These are phyloP conservation scores for Physcomitrium patens DNA, from an alignment of 225 moss, liverwort and hornwort species.

Conservation along the genomic window DNA sequence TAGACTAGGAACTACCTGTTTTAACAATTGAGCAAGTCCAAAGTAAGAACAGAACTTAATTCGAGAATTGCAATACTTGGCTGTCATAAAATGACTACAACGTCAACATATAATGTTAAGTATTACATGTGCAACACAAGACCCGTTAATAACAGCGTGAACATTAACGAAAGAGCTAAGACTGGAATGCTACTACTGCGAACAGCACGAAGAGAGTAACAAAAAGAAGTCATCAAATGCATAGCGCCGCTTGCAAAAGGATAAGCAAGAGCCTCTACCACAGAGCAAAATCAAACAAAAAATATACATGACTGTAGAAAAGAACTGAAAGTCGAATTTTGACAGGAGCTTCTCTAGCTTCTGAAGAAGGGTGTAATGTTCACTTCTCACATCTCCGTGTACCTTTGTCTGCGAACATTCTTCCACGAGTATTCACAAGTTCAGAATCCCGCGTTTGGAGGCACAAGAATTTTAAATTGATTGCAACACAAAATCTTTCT, in stretches of 20 bases:
- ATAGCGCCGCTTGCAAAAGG: neutral
- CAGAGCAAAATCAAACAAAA: slow-evolving; percentile 3
- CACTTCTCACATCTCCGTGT: too few relatives aligned
- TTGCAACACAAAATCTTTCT: neutral
- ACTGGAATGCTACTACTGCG: neutral
- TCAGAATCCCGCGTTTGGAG: too few relatives aligned
- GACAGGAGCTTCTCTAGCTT: too few relatives aligned
- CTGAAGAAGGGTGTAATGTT: too few relatives aligned
- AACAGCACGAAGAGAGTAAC: neutral
- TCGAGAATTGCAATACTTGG: neutral
- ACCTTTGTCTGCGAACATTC: too few relatives aligned
- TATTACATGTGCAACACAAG: neutral
- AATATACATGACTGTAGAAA: neutral
- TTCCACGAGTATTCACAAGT: too few relatives aligned
- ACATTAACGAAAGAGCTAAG: too few relatives aligned
- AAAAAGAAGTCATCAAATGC: neutral
- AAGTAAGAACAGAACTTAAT: slow-evolving; percentile 18
- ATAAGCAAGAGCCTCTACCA: neutral
- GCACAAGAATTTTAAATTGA: neutral
- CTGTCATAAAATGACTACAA: slow-evolving; percentile 14
- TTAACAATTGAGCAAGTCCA: slow-evolving; percentile 28
- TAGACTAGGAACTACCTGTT: slow-evolving; percentile 80
- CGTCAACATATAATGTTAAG: neutral
- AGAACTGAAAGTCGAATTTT: too few relatives aligned
- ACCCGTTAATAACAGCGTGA: slow-evolving; percentile 3